Conservation (phyloP, 768 basidiomycete genomes). For the Mycena kentingensis region DNA sequence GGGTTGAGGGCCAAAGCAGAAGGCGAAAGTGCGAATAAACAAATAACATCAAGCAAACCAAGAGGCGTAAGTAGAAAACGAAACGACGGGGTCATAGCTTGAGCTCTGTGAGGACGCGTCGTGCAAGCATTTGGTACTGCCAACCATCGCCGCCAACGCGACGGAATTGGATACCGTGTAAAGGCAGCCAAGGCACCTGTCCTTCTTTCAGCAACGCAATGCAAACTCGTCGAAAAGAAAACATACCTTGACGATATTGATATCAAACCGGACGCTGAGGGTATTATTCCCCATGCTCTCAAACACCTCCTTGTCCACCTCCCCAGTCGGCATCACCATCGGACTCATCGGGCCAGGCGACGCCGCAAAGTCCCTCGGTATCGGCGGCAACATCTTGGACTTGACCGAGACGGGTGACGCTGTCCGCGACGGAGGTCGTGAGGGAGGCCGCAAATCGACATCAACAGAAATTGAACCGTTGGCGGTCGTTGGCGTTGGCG, state of each 20-base stretch:
- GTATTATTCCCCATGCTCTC: conserved; percentile 75
- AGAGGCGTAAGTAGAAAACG: conserved; percentile 18
- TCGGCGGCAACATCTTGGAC: conserved; percentile 72
- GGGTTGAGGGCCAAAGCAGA: too few relatives aligned
- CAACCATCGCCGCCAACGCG: conserved; percentile 88
- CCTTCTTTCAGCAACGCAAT: conserved; percentile 2
- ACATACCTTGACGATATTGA: conserved; percentile 93
- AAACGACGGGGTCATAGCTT: conserved; percentile 59
- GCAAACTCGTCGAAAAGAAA: conserved; percentile 1
- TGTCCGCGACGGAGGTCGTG: conserved; percentile 8
- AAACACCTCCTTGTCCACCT: conserved; percentile 67
- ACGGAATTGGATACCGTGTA: conserved; percentile 96
- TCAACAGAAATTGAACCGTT: conserved; percentile 29
- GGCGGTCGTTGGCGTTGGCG: conserved; percentile 12
- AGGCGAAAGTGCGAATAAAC: too few relatives aligned
- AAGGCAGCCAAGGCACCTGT: conserved; percentile 88
- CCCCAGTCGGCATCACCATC: conserved; percentile 60
- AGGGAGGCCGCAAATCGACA: conserved; percentile 28
- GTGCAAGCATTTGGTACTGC: conserved; percentile 97
- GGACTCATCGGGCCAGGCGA: conserved; percentile 33
- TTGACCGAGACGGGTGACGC: conserved; percentile 49
- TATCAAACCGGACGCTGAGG: conserved; percentile 92
- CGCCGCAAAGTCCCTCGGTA: conserved; percentile 69
- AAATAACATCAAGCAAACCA: too few relatives aligned
- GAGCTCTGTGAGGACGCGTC: conserved; percentile 83